Base-by-base conservation (phyloP, 306 rosid genomes). In the Cyamopsis tetragonoloba region DNA sequence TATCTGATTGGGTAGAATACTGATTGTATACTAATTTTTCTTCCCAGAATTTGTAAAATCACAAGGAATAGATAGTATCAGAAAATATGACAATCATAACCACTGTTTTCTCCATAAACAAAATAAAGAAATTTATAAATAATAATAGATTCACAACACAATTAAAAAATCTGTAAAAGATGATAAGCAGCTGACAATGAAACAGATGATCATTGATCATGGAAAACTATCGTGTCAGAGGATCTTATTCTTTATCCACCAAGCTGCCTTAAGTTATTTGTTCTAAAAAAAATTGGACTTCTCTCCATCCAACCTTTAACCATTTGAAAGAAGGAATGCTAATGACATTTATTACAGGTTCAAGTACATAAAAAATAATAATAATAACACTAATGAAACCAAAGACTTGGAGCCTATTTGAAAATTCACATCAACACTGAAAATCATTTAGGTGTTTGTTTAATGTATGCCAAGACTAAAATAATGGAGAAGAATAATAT, bases 1-100 rank as follows among this genome's bases (percentile, higher is more conserved):
- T 39, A 46, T 62, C 17, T 38, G 50, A 62, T 27, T 39, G 70
- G 43, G 73, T 23, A 62, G 49, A 63, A 65, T 23, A 53, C 9
- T n/a, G n/a, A n/a, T n/a, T n/a, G n/a, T 7, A 13, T 30, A 26
- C 46, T 43, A 42, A 10, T 23, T 68, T 62, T 47, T 14, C 34
- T 62, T 49, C 43, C 48, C 22, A 63, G 31, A 10, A 77, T 61
- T 70, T 30, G 53, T 7, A 55, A 58, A 35, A 80, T 23, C 28
- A 37, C 51, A 74, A 50, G 26, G n/a, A n/a, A n/a, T n/a, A 51
- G 63, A 60, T 7, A 39, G 22, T 2, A 58, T 15, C 37, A 67
- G 49, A 24, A 54, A 62, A 56, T 17, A 50, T 39, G 67, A 51
- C 14, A 64, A 58, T 37, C 14, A 59, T 9, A 59, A 20, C 65